Base-by-base conservation (phyloP, 2,329 filamentous ascomycete genomes). In the Pochonia chlamydosporia region DNA sequence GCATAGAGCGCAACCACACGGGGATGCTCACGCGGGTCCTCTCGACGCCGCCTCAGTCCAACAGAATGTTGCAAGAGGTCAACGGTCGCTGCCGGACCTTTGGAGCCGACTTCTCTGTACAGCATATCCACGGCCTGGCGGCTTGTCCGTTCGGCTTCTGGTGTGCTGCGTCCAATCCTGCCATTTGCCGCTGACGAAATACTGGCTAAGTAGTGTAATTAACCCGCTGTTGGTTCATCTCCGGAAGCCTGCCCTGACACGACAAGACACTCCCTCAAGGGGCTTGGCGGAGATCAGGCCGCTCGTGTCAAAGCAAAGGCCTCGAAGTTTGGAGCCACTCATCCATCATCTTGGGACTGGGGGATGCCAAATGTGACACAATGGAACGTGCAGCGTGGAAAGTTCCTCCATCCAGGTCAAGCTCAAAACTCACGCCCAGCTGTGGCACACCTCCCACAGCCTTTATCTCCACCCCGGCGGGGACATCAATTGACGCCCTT, bases 361-460 rank as follows among this genome's bases (percentile, higher is more conserved):
- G 36, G 46, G 25, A 43, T 35, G 46, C 45, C 43, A 47, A n/a
- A 44, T 41, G 36, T 47, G 47, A 37, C 47, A 52, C 44, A 18
- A 44, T 25, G 20, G 36, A 24, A 20, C 33, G 10, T 18, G 39
- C 45, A 23, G n/a, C 18, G 24, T 30, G 40, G 30, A 21, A 43
- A 47, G 28, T 16, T 43, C 24, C 31, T 36, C 41, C 44, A 44
- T 40, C 24, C 26, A 26, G 25, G 39, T 40, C 37, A 36, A 21
- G 16, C 14, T 36, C 21, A 43, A 8, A 18, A 10, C 23, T 23
- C 23, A 9, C 5, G 4, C n/a, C n/a, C 30, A 10, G 31, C 43
- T 30, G 21, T 30, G 20, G 21, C 47, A 36, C 39, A 9, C 43
- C 39, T 39, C 25, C 39, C 11, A 33, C 16, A 10, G 18, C 23